Base-by-base conservation (phyloP, 768 basidiomycete species). In the Termitomyces sp. region DNA sequence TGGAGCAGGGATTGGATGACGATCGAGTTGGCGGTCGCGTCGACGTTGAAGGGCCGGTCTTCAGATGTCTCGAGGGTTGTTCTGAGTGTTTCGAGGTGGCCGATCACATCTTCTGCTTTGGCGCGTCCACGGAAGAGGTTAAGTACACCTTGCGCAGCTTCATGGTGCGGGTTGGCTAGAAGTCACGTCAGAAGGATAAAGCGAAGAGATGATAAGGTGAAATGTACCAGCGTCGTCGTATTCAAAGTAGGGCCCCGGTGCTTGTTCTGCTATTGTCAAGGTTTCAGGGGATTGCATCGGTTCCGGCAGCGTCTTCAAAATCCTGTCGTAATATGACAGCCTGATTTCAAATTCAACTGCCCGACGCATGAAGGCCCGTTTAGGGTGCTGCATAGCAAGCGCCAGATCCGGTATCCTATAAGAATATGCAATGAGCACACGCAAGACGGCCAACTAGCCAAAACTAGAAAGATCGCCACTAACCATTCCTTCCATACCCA, bases 401-500 rank as follows among this genome's bases (percentile, higher is more conserved):
- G 80, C 70, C 32, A 98, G 75, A 73, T 98, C 97, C 2, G 89
- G 86, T 14, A 93, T 75, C 96, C 96, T 98, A 54, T 6, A 24
- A 22, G 24, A 62, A 20, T 36, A 42, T 9, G 42, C 18, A 61
- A 26, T 46, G 38, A 33, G 28, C 20, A 32, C 7, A 12, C 10
- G 32, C 32, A 5, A 47, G 38, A 9, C 18, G 16, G 8, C 14
- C 12, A 8, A 8, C 20, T 8, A 46, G 32, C 3, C 30, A 1
- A 22, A 13, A 16, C 20, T 9, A 33, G 12, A 12, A n/a, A 43
- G 6, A 30, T 26, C 4, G 5, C 12, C 12, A 73, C 86, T 46
- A 53, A 94, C 96, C 97, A 99, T 80, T 98, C 97, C 66, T 93
- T 95, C 97, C 97, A 99, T 14, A 97, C 93, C 97, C 97, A 98